phyloP scores from a whole-genome alignment of 192 early-diverging fungal genomes.

The Coemansia sp. region DNA sequence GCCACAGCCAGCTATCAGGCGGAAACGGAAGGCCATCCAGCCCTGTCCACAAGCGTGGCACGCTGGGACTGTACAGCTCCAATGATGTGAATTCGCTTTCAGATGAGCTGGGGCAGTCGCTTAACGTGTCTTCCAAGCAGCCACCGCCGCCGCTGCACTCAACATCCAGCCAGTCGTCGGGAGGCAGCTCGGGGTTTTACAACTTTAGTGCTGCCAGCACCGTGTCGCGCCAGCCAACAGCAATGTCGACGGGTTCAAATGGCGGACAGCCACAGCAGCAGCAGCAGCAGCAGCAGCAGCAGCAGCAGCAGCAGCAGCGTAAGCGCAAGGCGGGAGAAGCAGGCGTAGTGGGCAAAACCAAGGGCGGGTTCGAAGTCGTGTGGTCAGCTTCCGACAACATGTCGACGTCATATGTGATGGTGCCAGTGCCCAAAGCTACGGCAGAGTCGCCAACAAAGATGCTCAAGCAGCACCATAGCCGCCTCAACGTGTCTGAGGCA shows the following conservation, averaged over 20 bases:
- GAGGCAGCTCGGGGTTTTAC: slow-evolving; percentile 37
- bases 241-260: slow-evolving; percentile 1
- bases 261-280: neutral
- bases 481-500: slow-evolving; percentile 15
- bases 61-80: slow-evolving; percentile 37
- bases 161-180: slow-evolving; percentile 48
- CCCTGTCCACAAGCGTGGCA: slow-evolving; percentile 45
- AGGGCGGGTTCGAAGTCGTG: slow-evolving; percentile 53
- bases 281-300: slow-evolving; percentile 15
- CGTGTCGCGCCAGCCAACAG: slow-evolving; percentile 23
- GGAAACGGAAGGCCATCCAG: slow-evolving; percentile 19
- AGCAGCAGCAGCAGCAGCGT: slow-evolving; percentile 19
- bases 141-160: slow-evolving; percentile 21
- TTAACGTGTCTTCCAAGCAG: slow-evolving; percentile 18
- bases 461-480: slow-evolving; percentile 41
- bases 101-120: slow-evolving; percentile 44
- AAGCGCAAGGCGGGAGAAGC: slow-evolving; percentile 54
- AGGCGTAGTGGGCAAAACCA: slow-evolving; percentile 49
- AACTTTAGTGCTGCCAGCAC: slow-evolving; percentile 26
- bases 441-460: slow-evolving; percentile 52
- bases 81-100: slow-evolving; percentile 29
- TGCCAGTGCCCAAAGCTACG: slow-evolving; percentile 39
- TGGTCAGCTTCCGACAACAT: slow-evolving; percentile 44
- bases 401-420: slow-evolving; percentile 54
- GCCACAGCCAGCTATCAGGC: slow-evolving; percentile 30